These are phyloP conservation scores for Phaffomyces thermotolerans DNA, from an alignment of 805 yeast species.

Conservation along the genomic window DNA sequence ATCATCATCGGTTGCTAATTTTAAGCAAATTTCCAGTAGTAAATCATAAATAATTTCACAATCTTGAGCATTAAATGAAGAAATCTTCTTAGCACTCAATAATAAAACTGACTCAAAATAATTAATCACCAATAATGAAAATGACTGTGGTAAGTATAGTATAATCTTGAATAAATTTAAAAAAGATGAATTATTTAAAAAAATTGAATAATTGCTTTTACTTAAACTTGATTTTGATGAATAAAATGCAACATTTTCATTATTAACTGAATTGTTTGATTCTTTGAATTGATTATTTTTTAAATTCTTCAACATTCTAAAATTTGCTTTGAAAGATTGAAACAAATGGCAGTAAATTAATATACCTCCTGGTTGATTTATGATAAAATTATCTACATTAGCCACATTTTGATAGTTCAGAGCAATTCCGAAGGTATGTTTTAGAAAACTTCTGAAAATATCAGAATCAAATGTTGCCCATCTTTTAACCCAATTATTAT, in stretches of 20 bases:
- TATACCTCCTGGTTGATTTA: conserved; percentile 18
- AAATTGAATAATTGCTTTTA: conserved; percentile 6
- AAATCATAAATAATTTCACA: conserved; percentile 36
- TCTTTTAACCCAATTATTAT: conserved; percentile 49
- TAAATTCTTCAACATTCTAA: conserved; percentile 14
- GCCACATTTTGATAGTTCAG: conserved; percentile 2
- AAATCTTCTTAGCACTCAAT: conserved; percentile 27
- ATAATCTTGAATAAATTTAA: conserved; percentile 9
- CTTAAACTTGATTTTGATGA: conserved; percentile 1
- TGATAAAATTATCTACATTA: not conserved
- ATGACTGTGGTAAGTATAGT: conserved; percentile 1
- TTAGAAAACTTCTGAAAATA: conserved; percentile 51
- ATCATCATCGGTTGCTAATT: not conserved
- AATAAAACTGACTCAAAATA: conserved; percentile 18
- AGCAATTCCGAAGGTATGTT: conserved; percentile 39
- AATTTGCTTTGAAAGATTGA: conserved; percentile 18
- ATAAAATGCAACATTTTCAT: conserved; percentile 13
- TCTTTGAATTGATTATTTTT: conserved; percentile 12
- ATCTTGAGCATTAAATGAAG: conserved; percentile 31
- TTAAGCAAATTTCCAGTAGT: conserved; percentile 12
- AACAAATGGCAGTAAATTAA: conserved; percentile 18
- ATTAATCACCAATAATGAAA: not conserved
- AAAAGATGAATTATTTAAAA: conserved; percentile 8
- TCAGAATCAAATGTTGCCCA: conserved; percentile 55
- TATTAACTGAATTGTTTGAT: conserved; percentile 3